Evolutionary conservation across 306 rosid genomes (phyloP), one percentile per base, ranked within the genome.

Genomic region (Lathyrus aphaca): DNA sequence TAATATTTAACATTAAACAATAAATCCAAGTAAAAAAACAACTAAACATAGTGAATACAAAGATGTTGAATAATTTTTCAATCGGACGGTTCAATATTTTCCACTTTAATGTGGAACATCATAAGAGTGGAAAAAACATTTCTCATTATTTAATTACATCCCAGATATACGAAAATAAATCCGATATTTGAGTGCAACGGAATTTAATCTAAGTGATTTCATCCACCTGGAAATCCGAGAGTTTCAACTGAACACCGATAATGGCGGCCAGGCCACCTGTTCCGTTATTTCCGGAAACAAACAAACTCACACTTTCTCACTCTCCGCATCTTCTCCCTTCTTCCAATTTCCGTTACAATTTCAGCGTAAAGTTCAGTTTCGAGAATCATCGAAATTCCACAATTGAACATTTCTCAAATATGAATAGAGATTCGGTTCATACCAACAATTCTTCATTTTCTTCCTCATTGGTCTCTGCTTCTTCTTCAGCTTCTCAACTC

Each of bases 181-280:
- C 10, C 39, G 1, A 35, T 35, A 35, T 35, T 35, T 35, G 1
- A 35, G 9, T 7, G 39, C 39, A 35, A 35, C 39, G 10, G 39
- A 35, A 35, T 35, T 35, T 6, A 35, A 35, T 35, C 1, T 1
- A 32, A 1, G 7, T 35, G 39, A 35, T 35, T 35, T 35, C 10
- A 35, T 35, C 39, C 39, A 6, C 39, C 10, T 35, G 10, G 1
- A 6, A 35, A 35, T 35, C 39, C 10, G 8, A 7, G 2, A 32
- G 2, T 35, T 7, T 35, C 3, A 35, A 35, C 39, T 6, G 65
- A 71, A 81, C 74, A 86, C 88, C 88, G 71, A 77, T 61, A 60
- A 89, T 88, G 96, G 89, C 87, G 84, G 92, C 95, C 59, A 77
- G 79, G 74, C 84, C 82, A 66, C 63, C 79, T 3, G 68, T 71